Evolutionary conservation across 345 rosid species (phyloP).

Genomic region (Pistacia integerrima): DNA sequence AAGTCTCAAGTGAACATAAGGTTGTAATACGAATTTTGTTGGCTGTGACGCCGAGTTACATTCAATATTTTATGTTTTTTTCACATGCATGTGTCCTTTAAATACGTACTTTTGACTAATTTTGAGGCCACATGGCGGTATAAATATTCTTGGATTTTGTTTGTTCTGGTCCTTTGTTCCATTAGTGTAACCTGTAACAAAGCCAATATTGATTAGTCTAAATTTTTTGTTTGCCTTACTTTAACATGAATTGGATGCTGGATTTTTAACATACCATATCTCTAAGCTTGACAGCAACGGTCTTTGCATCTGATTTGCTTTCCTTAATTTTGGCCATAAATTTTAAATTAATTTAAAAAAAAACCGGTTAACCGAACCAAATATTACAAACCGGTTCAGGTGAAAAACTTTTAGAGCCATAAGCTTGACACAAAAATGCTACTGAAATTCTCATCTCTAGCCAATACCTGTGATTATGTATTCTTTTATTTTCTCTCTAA

Average conservation of each 20-base stretch:
- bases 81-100: too few relatives aligned
- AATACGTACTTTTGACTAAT: too few relatives aligned
- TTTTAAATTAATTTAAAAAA: constrained; percentile 9
- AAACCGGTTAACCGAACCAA: too few relatives aligned
- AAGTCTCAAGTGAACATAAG: too few relatives aligned
- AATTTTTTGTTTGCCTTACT: not conserved
- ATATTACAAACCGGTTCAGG: too few relatives aligned
- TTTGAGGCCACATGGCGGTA: constrained; percentile 90
- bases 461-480: constrained; percentile 71
- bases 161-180: constrained; percentile 90
- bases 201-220: not conserved
- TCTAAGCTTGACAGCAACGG: constrained; percentile 84
- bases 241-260: not conserved
- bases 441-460: not conserved
- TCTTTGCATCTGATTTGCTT: constrained; percentile 60
- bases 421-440: not conserved
- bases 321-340: constrained; percentile 68
- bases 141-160: constrained; percentile 89
- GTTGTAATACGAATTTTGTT: too few relatives aligned
- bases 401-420: not conserved
- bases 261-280: constrained; percentile 59
- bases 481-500: constrained; percentile 61
- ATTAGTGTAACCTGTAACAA: constrained; percentile 55
- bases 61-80: too few relatives aligned
- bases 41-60: too few relatives aligned